These are phyloP conservation scores for Gymnopilus dilepis DNA, from an alignment of 768 basidiomycete species.

Conservation along the genomic window DNA sequence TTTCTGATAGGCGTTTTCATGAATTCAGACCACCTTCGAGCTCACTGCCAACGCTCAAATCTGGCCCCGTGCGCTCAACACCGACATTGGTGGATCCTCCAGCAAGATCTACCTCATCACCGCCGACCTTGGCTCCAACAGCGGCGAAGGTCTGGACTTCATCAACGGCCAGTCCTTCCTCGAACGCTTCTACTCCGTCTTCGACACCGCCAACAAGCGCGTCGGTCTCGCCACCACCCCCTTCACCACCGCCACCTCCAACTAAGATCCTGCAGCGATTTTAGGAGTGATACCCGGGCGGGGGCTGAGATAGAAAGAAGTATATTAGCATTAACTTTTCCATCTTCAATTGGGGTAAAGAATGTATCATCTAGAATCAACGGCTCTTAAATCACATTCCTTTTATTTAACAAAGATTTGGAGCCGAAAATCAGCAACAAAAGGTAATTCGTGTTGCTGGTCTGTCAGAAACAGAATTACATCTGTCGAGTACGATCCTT, in stretches of 20 bases:
- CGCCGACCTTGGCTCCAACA: slow-evolving; percentile 53
- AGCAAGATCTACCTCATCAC: slow-evolving; percentile 60
- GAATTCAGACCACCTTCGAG: slow-evolving; percentile 51
- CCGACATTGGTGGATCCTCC: slow-evolving; percentile 56
- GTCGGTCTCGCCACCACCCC: slow-evolving; percentile 62
- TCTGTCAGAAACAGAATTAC: too few species aligned
- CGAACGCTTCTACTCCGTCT: slow-evolving; percentile 72
- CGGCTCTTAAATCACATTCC: not conserved
- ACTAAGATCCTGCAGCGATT: slow-evolving; percentile 30
- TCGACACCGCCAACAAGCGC: slow-evolving; percentile 59
- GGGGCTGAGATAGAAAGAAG: not conserved
- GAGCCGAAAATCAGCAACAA: not conserved
- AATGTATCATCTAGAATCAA: slow-evolving; percentile 1
- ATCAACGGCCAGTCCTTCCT: slow-evolving; percentile 49
- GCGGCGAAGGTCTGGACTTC: slow-evolving; percentile 67
- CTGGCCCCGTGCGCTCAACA: slow-evolving; percentile 68
- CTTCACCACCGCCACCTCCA: slow-evolving; percentile 51
- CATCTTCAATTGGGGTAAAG: slow-evolving; percentile 1
- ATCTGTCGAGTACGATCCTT: too few species aligned
- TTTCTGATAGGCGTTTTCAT: not conserved
- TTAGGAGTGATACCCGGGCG: not conserved
- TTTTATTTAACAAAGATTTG: not conserved
- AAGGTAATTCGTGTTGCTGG: not conserved
- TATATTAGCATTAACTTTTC: not conserved
- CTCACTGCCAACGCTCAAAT: slow-evolving; percentile 70